Base-by-base conservation (phyloP, 2,329 filamentous ascomycete species). In the Aspergillus fijiensis region DNA sequence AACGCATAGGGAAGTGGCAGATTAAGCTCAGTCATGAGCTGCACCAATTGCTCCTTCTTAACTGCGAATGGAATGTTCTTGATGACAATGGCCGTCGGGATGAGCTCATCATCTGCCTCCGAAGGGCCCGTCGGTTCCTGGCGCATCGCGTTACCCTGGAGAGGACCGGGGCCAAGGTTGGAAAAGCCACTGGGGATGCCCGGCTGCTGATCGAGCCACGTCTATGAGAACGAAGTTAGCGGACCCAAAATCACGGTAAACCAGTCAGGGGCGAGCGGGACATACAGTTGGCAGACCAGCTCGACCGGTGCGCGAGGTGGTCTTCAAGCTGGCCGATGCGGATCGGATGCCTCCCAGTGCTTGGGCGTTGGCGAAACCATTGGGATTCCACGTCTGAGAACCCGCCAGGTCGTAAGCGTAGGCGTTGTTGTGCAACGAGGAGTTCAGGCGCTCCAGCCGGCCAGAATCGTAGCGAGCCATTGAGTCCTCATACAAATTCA, bases 51-150 rank as follows among this genome's bases (percentile, higher is more conserved):
- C 78, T 99, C 95, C 79, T 98, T 98, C 77, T 96, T 93, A 59
- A 98, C 92, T 29, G 96, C 95, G 75, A 99, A 99, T 0, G 96
- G 95, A 42, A 99, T 99, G 74, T 99, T 99, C 81, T 99, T 99
- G 79, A 99, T 98, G 60, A 99, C 95, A 69, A 99, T 98, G 57
- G 95, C 95, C 3, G 95, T 99, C 2, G 94, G 94, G 61, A 99
- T 99, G 62, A 99, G 86, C 79, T 98, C 94, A 67, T 96, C 94
- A 49, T 82, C 80, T 35, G 67, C 70, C 52, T 81, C 79, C 33
- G 73, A 74, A 16, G 72, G 72, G 55, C 72, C 71, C 27, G 75
- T 72, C 59, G 72, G 64, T 58, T 80, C 78, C 57, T 76, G 70
- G 39, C 78, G 79, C 61, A 79, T 70, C 47, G 76, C 74, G 55